phyloP scores from a whole-genome alignment of 257 asterid genomes.

The Cynanchum wilfordii region DNA sequence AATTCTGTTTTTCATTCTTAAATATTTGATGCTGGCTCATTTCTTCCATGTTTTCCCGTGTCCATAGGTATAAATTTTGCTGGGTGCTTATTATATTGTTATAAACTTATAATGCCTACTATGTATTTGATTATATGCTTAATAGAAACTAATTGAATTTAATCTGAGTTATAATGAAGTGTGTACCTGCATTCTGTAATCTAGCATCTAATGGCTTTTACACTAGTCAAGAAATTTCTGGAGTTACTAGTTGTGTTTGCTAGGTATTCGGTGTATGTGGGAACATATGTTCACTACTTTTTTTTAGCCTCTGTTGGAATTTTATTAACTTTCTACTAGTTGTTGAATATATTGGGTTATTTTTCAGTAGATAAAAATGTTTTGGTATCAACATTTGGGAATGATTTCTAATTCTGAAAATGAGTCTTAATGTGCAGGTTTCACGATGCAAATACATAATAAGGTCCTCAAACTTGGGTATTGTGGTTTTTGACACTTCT shows the following conservation, averaged over 20 bases:
- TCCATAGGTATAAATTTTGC: not conserved
- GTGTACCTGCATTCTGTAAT: not conserved
- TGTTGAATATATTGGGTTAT: not conserved
- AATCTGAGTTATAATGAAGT: not conserved
- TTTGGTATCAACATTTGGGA: not conserved
- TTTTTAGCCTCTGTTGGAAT: not conserved
- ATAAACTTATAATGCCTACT: not conserved
- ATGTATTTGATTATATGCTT: not conserved
- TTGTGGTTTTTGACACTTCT: constrained; percentile 32
- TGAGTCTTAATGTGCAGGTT: not conserved
- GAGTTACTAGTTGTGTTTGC: not conserved
- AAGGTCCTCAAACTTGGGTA: constrained; percentile 32
- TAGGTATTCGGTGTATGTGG: not conserved
- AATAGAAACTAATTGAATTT: not conserved
- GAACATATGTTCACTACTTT: not conserved
- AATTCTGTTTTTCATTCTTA: not conserved
- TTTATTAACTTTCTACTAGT: not conserved
- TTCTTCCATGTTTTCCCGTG: not conserved
- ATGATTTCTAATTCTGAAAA: not conserved
- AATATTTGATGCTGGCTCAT: not conserved
- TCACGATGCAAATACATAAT: constrained; percentile 43
- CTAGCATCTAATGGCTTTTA: not conserved
- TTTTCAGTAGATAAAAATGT: not conserved
- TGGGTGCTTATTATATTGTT: not conserved
- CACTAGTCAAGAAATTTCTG: too few relatives aligned